Evolutionary conservation across 2,329 filamentous ascomycete genomes (phyloP), one percentile per base, ranked within the genome.

Genomic region (Bisporella sp.): DNA sequence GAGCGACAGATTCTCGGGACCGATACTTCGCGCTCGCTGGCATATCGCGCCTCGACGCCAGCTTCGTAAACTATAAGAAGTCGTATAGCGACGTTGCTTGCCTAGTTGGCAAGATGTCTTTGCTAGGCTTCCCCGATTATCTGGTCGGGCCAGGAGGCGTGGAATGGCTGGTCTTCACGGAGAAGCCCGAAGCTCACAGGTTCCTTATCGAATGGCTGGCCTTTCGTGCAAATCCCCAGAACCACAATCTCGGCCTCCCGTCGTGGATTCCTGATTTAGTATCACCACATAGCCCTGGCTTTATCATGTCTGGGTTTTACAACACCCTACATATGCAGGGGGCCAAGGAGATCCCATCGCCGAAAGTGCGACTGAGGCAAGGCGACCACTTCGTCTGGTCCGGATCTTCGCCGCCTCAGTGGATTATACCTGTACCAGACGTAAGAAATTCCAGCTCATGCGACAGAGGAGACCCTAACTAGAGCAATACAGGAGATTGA

Each of bases 131-230:
- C 29, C 43, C 43, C 5, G 43, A 21, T 11, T 45, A 45, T 31
- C 13, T 8, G 9, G 7, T 6, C 21, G 9, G 21, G 43, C 9
- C 7, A 45, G 43, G 21, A 29, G 29, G 43, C 21, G 43, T n/a
- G 6, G 43, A 32, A 29, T 9, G 29, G 29, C 29, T 45, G 11
- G 9, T 45, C 8, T 29, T 45, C 21, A 32, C 9, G 30, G 8
- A 32, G 11, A 31, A 45, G 6, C 30, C 43, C 29, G 7, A 31
- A 11, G 12, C 11, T 8, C 43, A 32, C 43, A 45, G 43, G 43
- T 45, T 45, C 30, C 29, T 45, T 7, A 45, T 45, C 13, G 43
- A 45, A 11, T 45, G 43, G 43, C 30, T 45, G 43, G 43, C 43
- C 7, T 45, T 45, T 45, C 9, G 32, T 31, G 43, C 43, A 29